These are phyloP conservation scores for Colletotrichum sp. DNA, from an alignment of 2,329 filamentous ascomycete genomes.

Conservation along the genomic window DNA sequence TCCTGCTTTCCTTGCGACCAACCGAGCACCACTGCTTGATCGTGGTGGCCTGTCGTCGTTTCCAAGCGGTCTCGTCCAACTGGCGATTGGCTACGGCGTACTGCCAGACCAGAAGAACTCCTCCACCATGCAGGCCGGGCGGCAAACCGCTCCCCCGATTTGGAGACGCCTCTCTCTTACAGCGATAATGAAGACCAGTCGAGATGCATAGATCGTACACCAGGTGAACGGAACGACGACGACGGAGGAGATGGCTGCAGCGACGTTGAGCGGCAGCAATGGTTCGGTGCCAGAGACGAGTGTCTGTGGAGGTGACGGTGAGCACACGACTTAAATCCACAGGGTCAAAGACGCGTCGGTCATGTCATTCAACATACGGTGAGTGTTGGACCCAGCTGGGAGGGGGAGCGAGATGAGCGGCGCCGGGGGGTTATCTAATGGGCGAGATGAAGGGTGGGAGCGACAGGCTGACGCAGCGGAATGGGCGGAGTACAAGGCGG, in stretches of 20 bases:
- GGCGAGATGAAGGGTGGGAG: constrained; percentile 21
- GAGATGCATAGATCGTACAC: constrained; percentile 12
- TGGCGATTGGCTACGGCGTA: constrained; percentile 12
- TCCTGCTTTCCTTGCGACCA: not conserved
- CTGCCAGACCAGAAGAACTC: constrained; percentile 14
- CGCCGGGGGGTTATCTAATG: constrained; percentile 22
- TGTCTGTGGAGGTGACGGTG: constrained; percentile 9
- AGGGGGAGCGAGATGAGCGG: constrained; percentile 22
- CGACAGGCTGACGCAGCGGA: constrained; percentile 22
- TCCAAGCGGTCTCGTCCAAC: not conserved
- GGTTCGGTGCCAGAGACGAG: constrained; percentile 11
- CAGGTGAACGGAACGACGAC: not conserved
- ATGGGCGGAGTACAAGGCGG: constrained; percentile 20
- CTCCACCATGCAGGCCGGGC: constrained; percentile 19
- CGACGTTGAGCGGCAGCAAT: not conserved
- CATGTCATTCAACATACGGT: constrained; percentile 22
- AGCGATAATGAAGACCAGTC: constrained; percentile 1
- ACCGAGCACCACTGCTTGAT: not conserved
- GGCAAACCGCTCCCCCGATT: constrained; percentile 16
- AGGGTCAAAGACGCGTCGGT: constrained; percentile 10
- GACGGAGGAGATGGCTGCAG: not conserved
- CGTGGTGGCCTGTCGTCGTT: not conserved
- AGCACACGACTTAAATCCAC: constrained; percentile 19
- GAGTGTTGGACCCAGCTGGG: constrained; percentile 18
- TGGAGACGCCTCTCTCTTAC: constrained; percentile 16